Percentiles rank a stretch among this genome's conserved stretches.
phyloP scores from a whole-genome alignment of 768 basidiomycete genomes.

The Boletus patriciae region DNA sequence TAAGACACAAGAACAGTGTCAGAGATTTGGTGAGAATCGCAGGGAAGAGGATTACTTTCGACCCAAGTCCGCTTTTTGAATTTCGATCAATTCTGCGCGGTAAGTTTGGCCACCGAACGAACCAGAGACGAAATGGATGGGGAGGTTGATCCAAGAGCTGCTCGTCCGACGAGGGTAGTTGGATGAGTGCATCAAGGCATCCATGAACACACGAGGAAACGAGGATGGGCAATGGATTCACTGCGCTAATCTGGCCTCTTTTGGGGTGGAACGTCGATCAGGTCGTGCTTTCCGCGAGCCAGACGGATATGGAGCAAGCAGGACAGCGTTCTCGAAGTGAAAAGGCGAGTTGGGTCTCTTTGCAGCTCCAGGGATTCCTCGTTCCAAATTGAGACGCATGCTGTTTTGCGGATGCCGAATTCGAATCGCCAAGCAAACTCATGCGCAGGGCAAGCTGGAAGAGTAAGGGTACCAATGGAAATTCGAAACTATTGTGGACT shows the following conservation, averaged over 20 bases:
- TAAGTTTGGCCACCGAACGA: constrained; percentile 59
- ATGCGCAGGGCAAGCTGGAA: background rate
- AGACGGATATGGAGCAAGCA: constrained; percentile 10
- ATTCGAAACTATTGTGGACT: background rate
- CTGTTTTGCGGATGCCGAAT: constrained; percentile 9
- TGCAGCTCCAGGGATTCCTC: constrained; percentile 8
- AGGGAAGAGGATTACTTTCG: constrained; percentile 49
- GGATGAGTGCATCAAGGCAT: constrained; percentile 15
- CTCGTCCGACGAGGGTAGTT: constrained; percentile 28
- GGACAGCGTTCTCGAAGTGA: constrained; percentile 1
- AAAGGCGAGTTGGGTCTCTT: background rate
- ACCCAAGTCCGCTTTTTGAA: constrained; percentile 67
- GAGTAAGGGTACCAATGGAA: background rate
- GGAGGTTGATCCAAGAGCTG: constrained; percentile 33
- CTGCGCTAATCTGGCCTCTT: constrained; percentile 9
- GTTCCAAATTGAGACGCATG: constrained; percentile 29
- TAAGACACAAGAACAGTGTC: constrained; percentile 22
- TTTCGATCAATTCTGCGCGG: constrained; percentile 54
- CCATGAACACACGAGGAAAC: constrained; percentile 16
- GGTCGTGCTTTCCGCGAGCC: constrained; percentile 11
- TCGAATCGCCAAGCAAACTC: constrained; percentile 14
- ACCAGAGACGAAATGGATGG: constrained; percentile 57
- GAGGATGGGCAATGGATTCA: background rate
- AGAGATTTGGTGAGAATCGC: background rate
- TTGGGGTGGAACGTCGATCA: constrained; percentile 10